A percentile compares a stretch with the other conserved stretches of the same genome.
phyloP scores from a whole-genome alignment of 192 early-diverging fungal genomes.

The Mycoemilia scoparia region DNA sequence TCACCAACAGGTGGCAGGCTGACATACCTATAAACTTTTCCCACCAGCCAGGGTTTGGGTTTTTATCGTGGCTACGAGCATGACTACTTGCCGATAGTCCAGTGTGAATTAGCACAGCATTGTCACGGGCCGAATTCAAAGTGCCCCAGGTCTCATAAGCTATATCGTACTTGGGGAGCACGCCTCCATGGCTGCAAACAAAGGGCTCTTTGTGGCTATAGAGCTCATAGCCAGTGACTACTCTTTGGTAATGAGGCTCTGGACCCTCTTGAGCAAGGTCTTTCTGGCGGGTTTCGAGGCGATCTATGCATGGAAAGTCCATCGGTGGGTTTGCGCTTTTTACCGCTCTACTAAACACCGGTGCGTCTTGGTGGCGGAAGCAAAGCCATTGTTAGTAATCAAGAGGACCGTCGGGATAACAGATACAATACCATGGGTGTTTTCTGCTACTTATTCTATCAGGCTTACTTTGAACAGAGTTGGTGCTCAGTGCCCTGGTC shows the following conservation, averaged over 20 bases:
- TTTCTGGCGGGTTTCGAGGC: constrained; percentile 35
- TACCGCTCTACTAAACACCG: no score
- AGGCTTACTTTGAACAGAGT: no score
- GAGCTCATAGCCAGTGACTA: constrained; percentile 52
- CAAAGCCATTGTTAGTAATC: no score
- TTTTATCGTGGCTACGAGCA: constrained; percentile 68
- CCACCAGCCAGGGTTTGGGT: constrained; percentile 84
- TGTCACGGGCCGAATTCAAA: constrained; percentile 57
- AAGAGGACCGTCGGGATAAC: no score
- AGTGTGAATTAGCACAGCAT: constrained; percentile 88
- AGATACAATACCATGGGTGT: no score
- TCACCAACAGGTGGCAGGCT: constrained; percentile 13
- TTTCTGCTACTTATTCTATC: no score
- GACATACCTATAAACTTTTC: constrained; percentile 93
- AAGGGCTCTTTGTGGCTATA: constrained; percentile 50
- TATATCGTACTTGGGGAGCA: constrained; percentile 54
- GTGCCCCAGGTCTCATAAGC: constrained; percentile 97
- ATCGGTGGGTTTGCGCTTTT: constrained; percentile 37
- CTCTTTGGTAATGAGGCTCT: constrained; percentile 66
- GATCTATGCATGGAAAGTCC: constrained; percentile 60
- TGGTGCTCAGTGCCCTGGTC: no score
- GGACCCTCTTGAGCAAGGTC: constrained; percentile 45
- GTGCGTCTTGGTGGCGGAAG: no score
- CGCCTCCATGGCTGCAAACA: constrained; percentile 62
- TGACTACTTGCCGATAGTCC: constrained; percentile 82